Conservation (phyloP, 352 stramenopile genomes). For the Globisporangium yorkense region DNA sequence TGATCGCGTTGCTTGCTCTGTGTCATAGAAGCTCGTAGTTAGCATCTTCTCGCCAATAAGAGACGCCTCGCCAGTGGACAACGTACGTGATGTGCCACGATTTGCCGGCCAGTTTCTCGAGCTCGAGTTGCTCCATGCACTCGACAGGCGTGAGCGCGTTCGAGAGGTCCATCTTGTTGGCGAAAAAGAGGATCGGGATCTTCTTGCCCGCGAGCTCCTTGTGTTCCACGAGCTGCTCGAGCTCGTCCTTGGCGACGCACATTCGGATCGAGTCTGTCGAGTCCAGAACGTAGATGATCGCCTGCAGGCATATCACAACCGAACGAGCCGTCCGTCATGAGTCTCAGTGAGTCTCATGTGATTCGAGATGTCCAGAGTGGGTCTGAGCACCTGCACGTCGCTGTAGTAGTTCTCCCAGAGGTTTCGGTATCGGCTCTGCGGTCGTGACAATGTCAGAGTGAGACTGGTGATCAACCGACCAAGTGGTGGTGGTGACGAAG, state of each 20-base stretch:
- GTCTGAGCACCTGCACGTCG: constrained; percentile 39
- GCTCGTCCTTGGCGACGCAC: constrained; percentile 83
- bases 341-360: background rate
- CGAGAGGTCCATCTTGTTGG: constrained; percentile 85
- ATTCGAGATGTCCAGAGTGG: too few relatives aligned
- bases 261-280: constrained; percentile 84
- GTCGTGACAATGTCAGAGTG: background rate
- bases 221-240: constrained; percentile 81
- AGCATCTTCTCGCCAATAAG: background rate
- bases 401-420: constrained; percentile 88
- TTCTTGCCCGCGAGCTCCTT: constrained; percentile 66
- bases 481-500: too few relatives aligned
- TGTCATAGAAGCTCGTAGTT: background rate
- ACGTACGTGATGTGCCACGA: constrained; percentile 85
- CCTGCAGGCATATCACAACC: constrained; percentile 18
- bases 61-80: too few relatives aligned
- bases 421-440: constrained; percentile 71
- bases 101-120: constrained; percentile 72
- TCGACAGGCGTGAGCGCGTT: constrained; percentile 70
- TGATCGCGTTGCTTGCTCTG: constrained; percentile 81
- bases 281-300: constrained; percentile 89
- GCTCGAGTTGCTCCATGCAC: constrained; percentile 73
- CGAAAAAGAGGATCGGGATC: constrained; percentile 81
- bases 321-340: background rate
- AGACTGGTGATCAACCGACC: too few relatives aligned